Evolutionary conservation across 2,329 filamentous ascomycete species (phyloP), one percentile per base, ranked within the genome.

Genomic region (Celoporthe dispersa): DNA sequence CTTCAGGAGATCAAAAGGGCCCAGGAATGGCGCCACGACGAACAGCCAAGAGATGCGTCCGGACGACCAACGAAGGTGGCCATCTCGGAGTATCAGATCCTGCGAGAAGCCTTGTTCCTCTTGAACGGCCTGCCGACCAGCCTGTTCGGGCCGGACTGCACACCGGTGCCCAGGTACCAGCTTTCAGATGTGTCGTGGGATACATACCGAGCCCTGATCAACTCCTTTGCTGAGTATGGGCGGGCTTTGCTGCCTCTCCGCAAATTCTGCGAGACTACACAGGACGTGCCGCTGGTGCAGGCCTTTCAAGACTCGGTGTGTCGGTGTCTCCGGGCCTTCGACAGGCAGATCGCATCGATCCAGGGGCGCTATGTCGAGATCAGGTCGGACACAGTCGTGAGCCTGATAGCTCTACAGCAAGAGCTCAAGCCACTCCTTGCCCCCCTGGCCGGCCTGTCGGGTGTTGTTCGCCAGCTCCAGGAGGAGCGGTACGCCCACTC

Each of bases 31-130:
- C 78, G 83, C 68, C 69, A 75, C 37, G 66, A 69, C 11, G 67
- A 37, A 16, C 70, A 67, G 51, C 69, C 72, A 37, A 75, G 73
- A 65, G 81, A 83, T 28, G 64, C 76, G 3, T 71, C 75, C 12
- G 79, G 78, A 0, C 76, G 75, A 44, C 71, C 79, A 0, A 79
- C 79, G 41, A 85, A 84, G 69, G 78, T 82, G 0, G 75, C 80
- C 1, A 82, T 95, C 7, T 88, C 91, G 0, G 94, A 97, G 77
- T 82, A 92, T 1, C 90, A 94, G 73, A 83, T 90, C 14, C 82
- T 94, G 35, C 88, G 94, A 63, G 94, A 98, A 76, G 87, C 89
- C 0, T 83, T 98, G 0, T 95, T 93, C 75, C 97, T 98, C 93
- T 85, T 98, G 0, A 88, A 89, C 67, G 94, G 94, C 0, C 82